Base-by-base conservation (phyloP, 2,329 filamentous ascomycete species). In the Clonostachys rhizophaga region DNA sequence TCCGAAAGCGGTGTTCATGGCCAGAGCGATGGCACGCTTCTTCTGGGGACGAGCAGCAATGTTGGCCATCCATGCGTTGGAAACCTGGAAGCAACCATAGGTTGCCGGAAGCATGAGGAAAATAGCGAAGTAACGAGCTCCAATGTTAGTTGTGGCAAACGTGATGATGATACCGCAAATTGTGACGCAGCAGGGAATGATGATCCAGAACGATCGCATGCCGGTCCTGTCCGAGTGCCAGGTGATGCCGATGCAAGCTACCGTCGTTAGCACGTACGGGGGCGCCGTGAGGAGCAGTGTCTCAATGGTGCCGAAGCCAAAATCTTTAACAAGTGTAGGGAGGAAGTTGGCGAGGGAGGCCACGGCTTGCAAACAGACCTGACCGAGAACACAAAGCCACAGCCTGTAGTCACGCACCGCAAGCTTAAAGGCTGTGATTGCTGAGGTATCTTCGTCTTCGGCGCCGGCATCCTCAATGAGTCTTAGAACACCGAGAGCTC, bases 391-490 rank as follows among this genome's bases (percentile, higher is more conserved):
- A 42, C 57, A 61, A 9, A 62, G 48, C 54, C 54, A 61, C 34
- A 60, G 52, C 5, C 52, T 42, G 35, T 51, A 49, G 45, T 62
- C 58, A 14, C 51, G 55, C 10, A 52, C 45, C 5, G 58, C 57
- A 55, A 60, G 56, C 46, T 57, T 58, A 47, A 59, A 51, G 20
- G 51, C 57, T n/a, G 48, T 36, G 43, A 46, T 41, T 7, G 49
- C 54, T n/a, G 47, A 52, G 42, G 53, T 52, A 7, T 58, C 52
- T 11, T 54, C 48, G 16, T 54, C 48, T 18, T 84, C 81, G 56
- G 84, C 73, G 13, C 82, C 83, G 20, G 84, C 76, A 58, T 86
- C 83, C 56, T 83, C 79, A 54, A 82, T 75, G 1, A 86, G 64
- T 14, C 82, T 65, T 79, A 79, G 84, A 13, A 73, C 65, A 4